Conservation (phyloP, 345 rosid species). For the Dimocarpus longan region DNA sequence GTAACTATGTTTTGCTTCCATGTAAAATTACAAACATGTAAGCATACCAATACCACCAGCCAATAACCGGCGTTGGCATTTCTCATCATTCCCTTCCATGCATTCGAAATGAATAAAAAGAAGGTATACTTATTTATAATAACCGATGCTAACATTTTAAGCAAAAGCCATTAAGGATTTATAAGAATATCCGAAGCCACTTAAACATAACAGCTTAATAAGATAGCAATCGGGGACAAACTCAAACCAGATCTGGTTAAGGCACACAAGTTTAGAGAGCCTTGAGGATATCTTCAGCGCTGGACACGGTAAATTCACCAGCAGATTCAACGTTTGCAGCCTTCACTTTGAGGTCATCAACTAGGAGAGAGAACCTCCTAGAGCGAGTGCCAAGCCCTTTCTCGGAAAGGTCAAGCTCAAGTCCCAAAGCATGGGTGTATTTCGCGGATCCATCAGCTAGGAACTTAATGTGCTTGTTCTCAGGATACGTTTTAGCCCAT, state of each 20-base stretch:
- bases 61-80: too few relatives aligned
- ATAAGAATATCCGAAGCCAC: background rate
- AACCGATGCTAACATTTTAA: background rate
- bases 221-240: background rate
- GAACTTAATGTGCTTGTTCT: slow-evolving; percentile 90
- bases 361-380: slow-evolving; percentile 80
- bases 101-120: background rate
- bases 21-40: too few relatives aligned
- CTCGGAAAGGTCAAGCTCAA: slow-evolving; percentile 83
- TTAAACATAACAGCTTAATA: background rate
- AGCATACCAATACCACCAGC: too few relatives aligned
- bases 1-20: too few relatives aligned
- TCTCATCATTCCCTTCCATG: background rate
- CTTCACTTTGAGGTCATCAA: slow-evolving; percentile 89
- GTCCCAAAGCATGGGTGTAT: slow-evolving; percentile 85
- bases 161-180: background rate
- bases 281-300: slow-evolving; percentile 85
- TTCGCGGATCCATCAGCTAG: slow-evolving; percentile 87
- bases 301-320: slow-evolving; percentile 85
- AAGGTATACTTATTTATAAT: background rate
- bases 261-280: slow-evolving; percentile 45
- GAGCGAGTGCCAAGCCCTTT: slow-evolving; percentile 93
- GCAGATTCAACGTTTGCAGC: slow-evolving; percentile 90
- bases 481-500: slow-evolving; percentile 92
- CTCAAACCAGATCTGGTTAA: background rate